Evolutionary conservation across 2,329 filamentous ascomycete genomes (phyloP), one percentile per base, ranked within the genome.

Genomic region (Botryotinia convoluta): DNA sequence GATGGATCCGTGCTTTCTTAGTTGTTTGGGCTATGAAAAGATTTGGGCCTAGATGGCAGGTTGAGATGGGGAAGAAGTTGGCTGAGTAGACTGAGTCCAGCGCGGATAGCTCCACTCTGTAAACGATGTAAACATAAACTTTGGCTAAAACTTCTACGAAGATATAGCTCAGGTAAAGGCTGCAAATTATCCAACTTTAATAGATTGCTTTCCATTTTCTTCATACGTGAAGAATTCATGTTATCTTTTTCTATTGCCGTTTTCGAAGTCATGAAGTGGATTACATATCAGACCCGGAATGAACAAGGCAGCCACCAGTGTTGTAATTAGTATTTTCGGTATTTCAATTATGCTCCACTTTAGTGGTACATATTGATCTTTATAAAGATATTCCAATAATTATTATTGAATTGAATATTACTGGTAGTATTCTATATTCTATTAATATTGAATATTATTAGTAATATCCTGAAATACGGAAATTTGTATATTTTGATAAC

Each of bases 31-130:
- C 87, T 0, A 86, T 95, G 83, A 85, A 85, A 77, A 86, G 83
- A 75, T 91, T 87, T 77, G 89, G 89, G 0, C 83, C 86, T 29
- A 84, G 83, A 77, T 94, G 92, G 92, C 87, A 92, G 78, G 83
- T 83, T 69, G 81, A 82, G 44, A 92, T 93, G 89, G 88, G 92
- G 76, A 74, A 75, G 68, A 75, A 77, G 67, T 62, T 79, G 32
- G 29, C 59, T 26, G 10, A 12, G 59, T 61, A 37, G 32, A 37
- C 16, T 61, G 1, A 6, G 3, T 54, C 29, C 6, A 14, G 26
- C 26, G 14, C 12, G 48, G 48, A 54, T 14, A n/a, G 26, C 22
- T n/a, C 5, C 26, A 18, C 26, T 54, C 26, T n/a, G 1, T 54
- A n/a, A 54, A 54, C 26, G 12, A 16, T 48, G 16, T 9, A n/a